Evolutionary conservation across 352 stramenopile species (phyloP), one percentile per base, ranked within the genome.

Genomic region (Phytophthora sp.): DNA sequence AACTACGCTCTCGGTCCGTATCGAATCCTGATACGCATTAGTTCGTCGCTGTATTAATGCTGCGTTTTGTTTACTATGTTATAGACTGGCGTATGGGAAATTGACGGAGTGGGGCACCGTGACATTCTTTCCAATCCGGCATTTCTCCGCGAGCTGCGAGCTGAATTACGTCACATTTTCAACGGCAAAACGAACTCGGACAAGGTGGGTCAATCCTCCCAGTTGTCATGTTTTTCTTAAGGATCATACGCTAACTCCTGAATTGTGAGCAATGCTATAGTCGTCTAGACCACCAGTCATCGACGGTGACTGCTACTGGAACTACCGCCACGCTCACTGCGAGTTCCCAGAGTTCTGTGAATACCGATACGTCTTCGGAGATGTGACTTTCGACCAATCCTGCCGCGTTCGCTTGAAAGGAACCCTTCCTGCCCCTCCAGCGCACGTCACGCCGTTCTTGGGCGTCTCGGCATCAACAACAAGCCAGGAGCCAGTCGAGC

Each of bases 251-350:
- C n/a, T n/a, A 24, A 23, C 11, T 38, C 16, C 16, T 36, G 26
- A 15, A 23, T 12, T 30, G 11, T 18, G 39, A 39, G 39, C 30
- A 2, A 39, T 35, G 13, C 45, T 38, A 41, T 65, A 85, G 77
- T 80, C 77, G 15, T 87, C 74, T 29, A 81, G 86, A 15, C 84
- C 84, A 13, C 86, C 86, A 7, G 70, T 86, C 24, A 77, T 92
- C 60, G 84, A 94, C 59, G 68, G 62, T 33, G 86, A 94, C 54
- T 94, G 86, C 73, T 93, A 93, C 65, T 94, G 84, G 84, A 93
- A 94, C 63, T 93, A 94, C 57, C 78, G 84, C 20, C 66, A 83
- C 27, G 82, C 83, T 15, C 70, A 75, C 39, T 94, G 84, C 58
- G 84, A 89, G 66, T 93, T 91, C 64, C 62, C 72, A 7, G 76